These are phyloP conservation scores for Solanum rostratum DNA, from an alignment of 257 asterid species.

Conservation along the genomic window DNA sequence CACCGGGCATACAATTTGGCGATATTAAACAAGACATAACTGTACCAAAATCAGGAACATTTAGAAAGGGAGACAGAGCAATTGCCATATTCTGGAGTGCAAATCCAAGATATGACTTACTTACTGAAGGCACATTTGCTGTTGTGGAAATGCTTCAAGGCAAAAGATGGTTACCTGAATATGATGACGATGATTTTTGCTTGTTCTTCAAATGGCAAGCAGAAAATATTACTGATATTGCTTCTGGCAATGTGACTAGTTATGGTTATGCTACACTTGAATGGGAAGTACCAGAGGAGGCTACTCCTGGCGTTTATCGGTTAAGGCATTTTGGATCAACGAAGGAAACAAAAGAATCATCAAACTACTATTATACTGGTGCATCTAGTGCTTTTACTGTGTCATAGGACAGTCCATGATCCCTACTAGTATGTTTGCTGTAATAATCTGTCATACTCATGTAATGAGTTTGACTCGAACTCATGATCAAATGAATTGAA, in stretches of 20 bases:
- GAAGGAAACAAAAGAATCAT: constrained; percentile 17
- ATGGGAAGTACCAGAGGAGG: constrained; percentile 43
- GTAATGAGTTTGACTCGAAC: neutral
- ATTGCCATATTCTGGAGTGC: constrained; percentile 49
- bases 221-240: neutral
- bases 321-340: constrained; percentile 43
- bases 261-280: constrained; percentile 39
- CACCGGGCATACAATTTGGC: constrained; percentile 35
- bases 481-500: neutral
- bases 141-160: constrained; percentile 35
- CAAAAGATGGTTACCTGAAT: constrained; percentile 22
- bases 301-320: constrained; percentile 22
- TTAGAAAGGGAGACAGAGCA: constrained; percentile 18
- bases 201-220: constrained; percentile 38
- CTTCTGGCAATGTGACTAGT: neutral
- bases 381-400: constrained; percentile 38
- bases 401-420: neutral
- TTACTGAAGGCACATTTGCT: constrained; percentile 44
- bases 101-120: constrained; percentile 43
- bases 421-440: neutral
- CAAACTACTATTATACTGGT: constrained; percentile 30
- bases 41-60: neutral
- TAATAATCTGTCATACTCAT: neutral
- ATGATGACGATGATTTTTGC: constrained; percentile 48
- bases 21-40: constrained; percentile 32